Evolutionary conservation across 192 early-diverging fungal genomes (phyloP).

Genomic region (Backusella tuberculispora): DNA sequence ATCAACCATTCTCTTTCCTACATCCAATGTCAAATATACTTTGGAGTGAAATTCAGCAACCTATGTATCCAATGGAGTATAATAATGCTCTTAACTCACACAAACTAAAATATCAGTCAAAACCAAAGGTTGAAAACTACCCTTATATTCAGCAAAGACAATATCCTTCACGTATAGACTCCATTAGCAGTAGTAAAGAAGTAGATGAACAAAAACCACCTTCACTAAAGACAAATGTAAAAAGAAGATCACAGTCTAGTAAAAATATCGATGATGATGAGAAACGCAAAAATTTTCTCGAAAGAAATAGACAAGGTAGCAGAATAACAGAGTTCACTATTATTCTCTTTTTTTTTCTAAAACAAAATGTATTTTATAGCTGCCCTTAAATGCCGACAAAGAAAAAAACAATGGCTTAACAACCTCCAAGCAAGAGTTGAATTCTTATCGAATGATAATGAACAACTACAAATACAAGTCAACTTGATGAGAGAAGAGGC

Average conservation of each 20-base stretch:
- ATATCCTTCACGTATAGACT: not conserved
- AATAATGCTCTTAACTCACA: not conserved
- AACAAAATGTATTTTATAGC: slow-evolving; percentile 47
- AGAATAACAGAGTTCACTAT: not conserved
- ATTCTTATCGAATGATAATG: slow-evolving; percentile 66
- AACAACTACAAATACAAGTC: slow-evolving; percentile 60
- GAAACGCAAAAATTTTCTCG: slow-evolving; percentile 81
- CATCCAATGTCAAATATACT: not conserved
- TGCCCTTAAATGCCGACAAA: slow-evolving; percentile 89
- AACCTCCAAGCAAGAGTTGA: slow-evolving; percentile 73
- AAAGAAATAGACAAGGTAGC: slow-evolving; percentile 84
- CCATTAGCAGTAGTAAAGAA: not conserved
- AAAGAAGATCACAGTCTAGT: not conserved
- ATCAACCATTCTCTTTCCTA: not conserved
- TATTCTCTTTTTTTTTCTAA: slow-evolving; percentile 11
- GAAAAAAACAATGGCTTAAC: slow-evolving; percentile 91
- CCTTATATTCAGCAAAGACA: not conserved
- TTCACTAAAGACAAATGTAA: not conserved
- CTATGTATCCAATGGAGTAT: slow-evolving; percentile 1
- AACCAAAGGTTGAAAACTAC: not conserved
- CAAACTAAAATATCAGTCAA: slow-evolving; percentile 11
- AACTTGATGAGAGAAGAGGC: slow-evolving; percentile 70
- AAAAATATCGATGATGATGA: slow-evolving; percentile 50
- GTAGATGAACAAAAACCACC: not conserved
- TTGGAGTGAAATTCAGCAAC: slow-evolving; percentile 4